Evolutionary conservation across 352 stramenopile genomes (phyloP).

Genomic region (Globisporangium recalcitrans): DNA sequence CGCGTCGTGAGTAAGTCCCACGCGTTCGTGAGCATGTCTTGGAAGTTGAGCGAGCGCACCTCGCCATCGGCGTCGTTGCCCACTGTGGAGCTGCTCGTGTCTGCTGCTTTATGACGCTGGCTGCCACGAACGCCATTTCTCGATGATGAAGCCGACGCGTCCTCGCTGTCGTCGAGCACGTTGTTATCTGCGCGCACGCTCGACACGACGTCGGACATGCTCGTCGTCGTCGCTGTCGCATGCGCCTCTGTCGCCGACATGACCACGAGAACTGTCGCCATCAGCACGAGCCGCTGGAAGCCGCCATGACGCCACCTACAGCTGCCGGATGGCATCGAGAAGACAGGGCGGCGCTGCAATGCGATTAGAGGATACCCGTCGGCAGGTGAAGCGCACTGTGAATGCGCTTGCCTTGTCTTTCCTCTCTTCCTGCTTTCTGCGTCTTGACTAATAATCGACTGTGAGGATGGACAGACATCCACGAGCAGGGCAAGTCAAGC

Average conservation of each 20-base stretch:
- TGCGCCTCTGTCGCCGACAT: background rate
- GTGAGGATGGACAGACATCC: background rate
- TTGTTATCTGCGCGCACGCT: constrained; percentile 8
- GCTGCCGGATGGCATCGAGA: constrained; percentile 4
- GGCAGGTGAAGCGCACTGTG: background rate
- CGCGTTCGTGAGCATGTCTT: background rate
- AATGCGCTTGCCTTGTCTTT: background rate
- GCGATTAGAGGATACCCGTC: background rate
- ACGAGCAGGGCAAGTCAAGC: background rate
- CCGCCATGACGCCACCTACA: constrained; percentile 1
- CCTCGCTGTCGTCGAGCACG: constrained; percentile 3
- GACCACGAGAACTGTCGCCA: background rate
- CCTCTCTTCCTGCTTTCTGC: background rate
- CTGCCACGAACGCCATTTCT: background rate
- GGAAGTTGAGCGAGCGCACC: background rate
- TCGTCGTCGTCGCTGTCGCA: constrained; percentile 2
- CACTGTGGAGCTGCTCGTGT: no score
- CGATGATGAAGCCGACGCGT: background rate
- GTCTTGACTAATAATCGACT: background rate
- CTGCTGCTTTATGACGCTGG: background rate
- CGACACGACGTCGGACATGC: constrained; percentile 1
- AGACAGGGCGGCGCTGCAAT: background rate
- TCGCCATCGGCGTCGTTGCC: background rate
- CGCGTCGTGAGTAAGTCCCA: constrained; percentile 9
- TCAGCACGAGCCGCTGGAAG: background rate